Evolutionary conservation across 148 eudicot species (phyloP).

Genomic region (Drosera capensis): DNA sequence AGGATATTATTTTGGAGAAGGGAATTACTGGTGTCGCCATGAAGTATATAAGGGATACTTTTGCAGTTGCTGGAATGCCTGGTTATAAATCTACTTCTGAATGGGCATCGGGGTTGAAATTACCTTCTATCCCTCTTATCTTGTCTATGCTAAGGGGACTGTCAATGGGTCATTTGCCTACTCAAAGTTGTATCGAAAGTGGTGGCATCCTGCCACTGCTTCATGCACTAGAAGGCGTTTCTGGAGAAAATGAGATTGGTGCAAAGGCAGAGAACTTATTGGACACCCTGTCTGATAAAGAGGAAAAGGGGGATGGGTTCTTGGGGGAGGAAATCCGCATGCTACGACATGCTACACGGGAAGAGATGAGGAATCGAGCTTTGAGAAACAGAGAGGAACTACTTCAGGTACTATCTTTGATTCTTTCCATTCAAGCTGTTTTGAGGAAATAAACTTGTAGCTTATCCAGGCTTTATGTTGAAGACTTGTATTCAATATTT

Average conservation of each 20-base stretch:
- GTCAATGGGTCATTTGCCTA: constrained; percentile 89
- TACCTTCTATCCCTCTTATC: constrained; percentile 83
- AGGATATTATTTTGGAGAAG: constrained; percentile 85
- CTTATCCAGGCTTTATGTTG: too few species aligned
- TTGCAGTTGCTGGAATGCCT: constrained; percentile 61
- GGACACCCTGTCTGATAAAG: constrained; percentile 85
- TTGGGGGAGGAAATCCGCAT: constrained; percentile 58
- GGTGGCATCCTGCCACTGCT: constrained; percentile 84
- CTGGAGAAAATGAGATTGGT: constrained; percentile 94
- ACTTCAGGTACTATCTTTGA: constrained; percentile 48
- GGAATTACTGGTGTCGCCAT: constrained; percentile 71
- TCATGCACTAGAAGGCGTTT: constrained; percentile 89
- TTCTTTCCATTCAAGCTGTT: background rate
- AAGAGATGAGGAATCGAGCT: constrained; percentile 97
- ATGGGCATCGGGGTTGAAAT: constrained; percentile 60
- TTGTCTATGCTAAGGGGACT: constrained; percentile 96
- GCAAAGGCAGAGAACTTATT: constrained; percentile 97
- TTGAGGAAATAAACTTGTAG: too few species aligned
- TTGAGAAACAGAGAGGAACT: constrained; percentile 65
- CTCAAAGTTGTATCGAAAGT: constrained; percentile 64
- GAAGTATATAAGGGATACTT: constrained; percentile 48
- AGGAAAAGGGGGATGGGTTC: constrained; percentile 79
- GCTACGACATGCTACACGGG: constrained; percentile 77
- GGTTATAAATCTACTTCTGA: constrained; percentile 53
- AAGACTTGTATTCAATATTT: too few species aligned